Conservation (phyloP, 495 filamentous ascomycete species). For the Emericellopsis terricola region DNA sequence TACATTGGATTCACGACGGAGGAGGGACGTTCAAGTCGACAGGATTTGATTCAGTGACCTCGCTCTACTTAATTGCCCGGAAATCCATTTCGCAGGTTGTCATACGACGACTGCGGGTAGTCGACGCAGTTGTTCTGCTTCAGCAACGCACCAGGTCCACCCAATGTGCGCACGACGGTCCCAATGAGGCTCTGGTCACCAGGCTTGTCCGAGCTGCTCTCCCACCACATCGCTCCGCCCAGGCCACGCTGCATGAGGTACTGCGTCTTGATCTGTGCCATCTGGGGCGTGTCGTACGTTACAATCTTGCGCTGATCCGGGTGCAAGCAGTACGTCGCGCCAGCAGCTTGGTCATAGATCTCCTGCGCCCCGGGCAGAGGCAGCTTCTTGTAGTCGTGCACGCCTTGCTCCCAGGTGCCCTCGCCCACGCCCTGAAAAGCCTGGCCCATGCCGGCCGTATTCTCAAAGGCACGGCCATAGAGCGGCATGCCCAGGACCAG, state of each 20-base stretch:
- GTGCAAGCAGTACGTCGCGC: slow-evolving; percentile 61
- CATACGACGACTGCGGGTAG: slow-evolving; percentile 64
- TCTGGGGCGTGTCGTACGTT: slow-evolving; percentile 56
- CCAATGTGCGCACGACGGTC: slow-evolving; percentile 40
- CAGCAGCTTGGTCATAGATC: slow-evolving; percentile 29
- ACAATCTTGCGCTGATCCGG: slow-evolving; percentile 40
- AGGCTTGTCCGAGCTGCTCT: slow-evolving; percentile 62
- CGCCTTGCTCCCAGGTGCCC: slow-evolving; percentile 71
- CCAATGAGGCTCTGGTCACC: slow-evolving; percentile 51
- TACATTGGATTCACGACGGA: no score
- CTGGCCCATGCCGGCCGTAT: slow-evolving; percentile 55
- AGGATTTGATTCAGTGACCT: no score
- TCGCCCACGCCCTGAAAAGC: slow-evolving; percentile 53
- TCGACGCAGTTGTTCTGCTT: slow-evolving; percentile 44
- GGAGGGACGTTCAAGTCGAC: no score
- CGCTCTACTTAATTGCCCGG: slow-evolving; percentile 20
- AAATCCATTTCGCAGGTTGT: slow-evolving; percentile 51
- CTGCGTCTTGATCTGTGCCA: slow-evolving; percentile 48
- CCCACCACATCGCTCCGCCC: slow-evolving; percentile 95
- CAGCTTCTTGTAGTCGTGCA: slow-evolving; percentile 72
- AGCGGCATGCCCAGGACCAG: slow-evolving; percentile 84
- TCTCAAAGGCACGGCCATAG: slow-evolving; percentile 72
- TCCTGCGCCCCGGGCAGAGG: slow-evolving; percentile 35
- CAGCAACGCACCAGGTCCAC: slow-evolving; percentile 37
- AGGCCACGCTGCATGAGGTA: slow-evolving; percentile 48